phyloP scores from a whole-genome alignment of 2,329 filamentous ascomycete genomes.

The Parafenestella ontariensis region DNA sequence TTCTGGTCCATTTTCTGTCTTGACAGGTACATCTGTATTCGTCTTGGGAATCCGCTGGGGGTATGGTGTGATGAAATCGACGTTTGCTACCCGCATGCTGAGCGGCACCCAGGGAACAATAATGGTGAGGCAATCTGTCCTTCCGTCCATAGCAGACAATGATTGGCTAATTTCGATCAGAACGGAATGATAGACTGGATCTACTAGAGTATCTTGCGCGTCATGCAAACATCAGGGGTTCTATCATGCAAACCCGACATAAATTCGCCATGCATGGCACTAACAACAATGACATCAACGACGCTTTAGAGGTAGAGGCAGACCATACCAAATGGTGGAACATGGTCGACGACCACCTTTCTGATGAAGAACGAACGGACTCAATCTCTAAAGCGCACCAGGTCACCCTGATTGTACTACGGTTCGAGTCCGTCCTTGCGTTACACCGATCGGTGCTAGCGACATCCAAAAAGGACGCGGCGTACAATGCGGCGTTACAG shows the following conservation, averaged over 20 bases:
- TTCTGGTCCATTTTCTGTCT: conserved; percentile 36
- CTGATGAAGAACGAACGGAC: conserved; percentile 14
- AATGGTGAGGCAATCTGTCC: too few relatives aligned
- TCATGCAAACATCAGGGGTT: conserved; percentile 29
- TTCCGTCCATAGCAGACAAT: too few relatives aligned
- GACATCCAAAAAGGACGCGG: conserved; percentile 26
- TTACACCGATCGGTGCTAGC: conserved; percentile 30
- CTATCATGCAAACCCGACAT: conserved; percentile 31
- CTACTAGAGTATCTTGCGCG: conserved; percentile 32
- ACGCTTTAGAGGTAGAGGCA: conserved; percentile 25
- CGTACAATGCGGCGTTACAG: conserved; percentile 31
- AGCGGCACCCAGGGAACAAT: conserved; percentile 13
- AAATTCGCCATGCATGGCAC: conserved; percentile 12
- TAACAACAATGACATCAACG: conserved; percentile 11
- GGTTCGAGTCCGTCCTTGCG: conserved; percentile 32
- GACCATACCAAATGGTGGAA: conserved; percentile 39
- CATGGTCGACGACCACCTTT: conserved; percentile 32
- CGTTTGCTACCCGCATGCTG: conserved; percentile 31
- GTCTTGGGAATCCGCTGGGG: conserved; percentile 28
- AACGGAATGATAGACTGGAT: conserved; percentile 24
- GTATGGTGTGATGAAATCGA: conserved; percentile 28
- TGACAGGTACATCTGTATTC: conserved; percentile 33
- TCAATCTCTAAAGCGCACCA: conserved; percentile 29
- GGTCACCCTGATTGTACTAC: conserved; percentile 30
- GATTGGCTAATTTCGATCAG: too few relatives aligned